Evolutionary conservation across 2,329 filamentous ascomycete species (phyloP).

Genomic region (Fusarium robinianum): DNA sequence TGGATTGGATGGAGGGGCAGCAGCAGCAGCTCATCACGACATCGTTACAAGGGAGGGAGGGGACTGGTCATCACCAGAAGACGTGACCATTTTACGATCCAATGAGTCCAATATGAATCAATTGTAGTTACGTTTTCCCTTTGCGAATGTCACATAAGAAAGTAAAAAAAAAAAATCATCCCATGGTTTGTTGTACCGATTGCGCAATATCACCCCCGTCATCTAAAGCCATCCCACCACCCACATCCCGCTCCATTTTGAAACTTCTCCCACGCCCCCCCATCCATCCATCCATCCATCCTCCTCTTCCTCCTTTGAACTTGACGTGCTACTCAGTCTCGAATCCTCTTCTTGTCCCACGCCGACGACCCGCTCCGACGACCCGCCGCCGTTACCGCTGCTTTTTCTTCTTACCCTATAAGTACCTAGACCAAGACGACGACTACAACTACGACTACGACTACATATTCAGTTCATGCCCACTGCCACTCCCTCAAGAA

Average conservation of each 20-base stretch:
- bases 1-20: constrained; percentile 25
- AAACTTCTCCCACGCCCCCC: no score
- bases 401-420: constrained; percentile 17
- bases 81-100: background rate
- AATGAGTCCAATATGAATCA: no score
- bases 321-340: no score
- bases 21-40: background rate
- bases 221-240: constrained; percentile 21
- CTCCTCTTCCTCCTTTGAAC: constrained; percentile 20
- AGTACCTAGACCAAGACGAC: background rate
- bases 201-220: constrained; percentile 8
- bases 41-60: background rate
- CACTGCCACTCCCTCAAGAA: constrained; percentile 12
- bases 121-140: no score
- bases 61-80: background rate
- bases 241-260: constrained; percentile 21
- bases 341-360: no score
- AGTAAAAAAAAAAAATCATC: constrained; percentile 2
- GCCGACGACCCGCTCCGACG: constrained; percentile 32
- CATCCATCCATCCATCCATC: constrained; percentile 11
- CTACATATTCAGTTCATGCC: constrained; percentile 14
- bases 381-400: constrained; percentile 10
- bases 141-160: no score
- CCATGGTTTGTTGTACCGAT: constrained; percentile 5
- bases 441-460: no score